These are phyloP conservation scores for Mycena citricolor DNA, from an alignment of 1,284 basidiomycete genomes.

Conservation along the genomic window DNA sequence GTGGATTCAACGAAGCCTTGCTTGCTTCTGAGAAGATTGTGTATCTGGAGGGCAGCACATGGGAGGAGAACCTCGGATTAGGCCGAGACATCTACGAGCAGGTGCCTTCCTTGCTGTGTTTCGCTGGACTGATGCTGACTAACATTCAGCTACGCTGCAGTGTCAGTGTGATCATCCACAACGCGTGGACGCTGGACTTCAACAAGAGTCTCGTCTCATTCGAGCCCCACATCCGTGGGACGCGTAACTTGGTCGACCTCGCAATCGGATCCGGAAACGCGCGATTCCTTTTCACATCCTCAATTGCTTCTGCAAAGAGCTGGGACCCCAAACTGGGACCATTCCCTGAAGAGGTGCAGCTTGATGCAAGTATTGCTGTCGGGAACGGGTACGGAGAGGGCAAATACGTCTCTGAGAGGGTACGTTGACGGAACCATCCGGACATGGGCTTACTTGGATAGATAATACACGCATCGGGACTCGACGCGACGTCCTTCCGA, in stretches of 20 bases:
- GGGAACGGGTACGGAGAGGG: slow-evolving; percentile 27
- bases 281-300: slow-evolving; percentile 29
- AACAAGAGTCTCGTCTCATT: slow-evolving; percentile 38
- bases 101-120: slow-evolving; percentile 1
- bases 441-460: slow-evolving; percentile 6
- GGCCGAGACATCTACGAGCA: background rate
- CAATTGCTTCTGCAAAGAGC: slow-evolving; percentile 18
- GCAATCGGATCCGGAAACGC: slow-evolving; percentile 23
- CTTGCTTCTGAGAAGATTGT: slow-evolving; percentile 25
- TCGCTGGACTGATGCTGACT: background rate
- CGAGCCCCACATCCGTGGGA: slow-evolving; percentile 36
- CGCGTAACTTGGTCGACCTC: slow-evolving; percentile 36
- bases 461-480: slow-evolving; percentile 30
- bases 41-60: slow-evolving; percentile 25
- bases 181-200: slow-evolving; percentile 41
- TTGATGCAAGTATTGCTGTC: slow-evolving; percentile 20
- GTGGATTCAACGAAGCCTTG: slow-evolving; percentile 16
- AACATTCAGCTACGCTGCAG: background rate
- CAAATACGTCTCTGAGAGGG: slow-evolving; percentile 26
- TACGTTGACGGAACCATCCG: too few relatives aligned
- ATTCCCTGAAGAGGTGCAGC: slow-evolving; percentile 25
- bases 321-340: slow-evolving; percentile 20
- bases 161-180: slow-evolving; percentile 3
- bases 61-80: slow-evolving; percentile 3
- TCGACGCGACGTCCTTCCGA: slow-evolving; percentile 20